These are phyloP conservation scores for Camillea tinctor DNA, from an alignment of 2,329 filamentous ascomycete genomes.

Conservation along the genomic window DNA sequence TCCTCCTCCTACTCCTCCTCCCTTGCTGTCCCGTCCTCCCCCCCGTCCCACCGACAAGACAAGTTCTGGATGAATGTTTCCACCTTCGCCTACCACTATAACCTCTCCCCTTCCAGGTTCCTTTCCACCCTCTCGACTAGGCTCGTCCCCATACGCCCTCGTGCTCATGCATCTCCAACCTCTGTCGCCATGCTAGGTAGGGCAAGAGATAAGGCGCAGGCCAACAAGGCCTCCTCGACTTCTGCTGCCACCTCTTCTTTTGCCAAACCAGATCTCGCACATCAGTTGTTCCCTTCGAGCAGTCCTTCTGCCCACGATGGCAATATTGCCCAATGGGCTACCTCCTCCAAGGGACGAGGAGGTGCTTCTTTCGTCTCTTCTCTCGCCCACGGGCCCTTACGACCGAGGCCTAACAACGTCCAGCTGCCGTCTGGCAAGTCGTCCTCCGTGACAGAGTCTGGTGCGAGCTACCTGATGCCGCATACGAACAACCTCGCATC, in stretches of 20 bases:
- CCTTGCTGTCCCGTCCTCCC: no score
- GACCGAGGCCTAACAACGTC: slow-evolving; percentile 35
- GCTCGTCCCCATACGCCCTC: slow-evolving; percentile 7
- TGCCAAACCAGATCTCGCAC: slow-evolving; percentile 38
- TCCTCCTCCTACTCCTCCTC: no score
- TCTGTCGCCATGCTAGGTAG: slow-evolving; percentile 27
- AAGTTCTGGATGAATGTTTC: slow-evolving; percentile 22
- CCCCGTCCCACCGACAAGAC: slow-evolving; percentile 6
- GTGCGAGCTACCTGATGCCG: slow-evolving; percentile 4
- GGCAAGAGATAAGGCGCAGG: slow-evolving; percentile 26
- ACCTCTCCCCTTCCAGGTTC: slow-evolving; percentile 23
- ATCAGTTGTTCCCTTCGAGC: slow-evolving; percentile 58
- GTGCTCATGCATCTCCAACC: slow-evolving; percentile 14
- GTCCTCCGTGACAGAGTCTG: slow-evolving; percentile 10
- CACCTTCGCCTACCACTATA: slow-evolving; percentile 8
- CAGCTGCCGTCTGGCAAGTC: slow-evolving; percentile 16
- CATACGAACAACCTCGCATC: slow-evolving; percentile 37
- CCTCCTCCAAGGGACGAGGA: slow-evolving; percentile 40
- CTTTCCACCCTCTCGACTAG: slow-evolving; percentile 4
- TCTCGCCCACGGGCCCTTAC: slow-evolving; percentile 26
- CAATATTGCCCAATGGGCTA: slow-evolving; percentile 47
- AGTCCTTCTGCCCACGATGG: slow-evolving; percentile 46
- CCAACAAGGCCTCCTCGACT: slow-evolving; percentile 37
- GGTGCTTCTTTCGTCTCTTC: slow-evolving; percentile 5
- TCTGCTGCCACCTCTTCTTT: slow-evolving; percentile 27